A percentile compares a stretch with the other conserved stretches of the same genome.
phyloP scores from a whole-genome alignment of 2,329 filamentous ascomycete genomes.

The Dichotomopilus funicola region DNA sequence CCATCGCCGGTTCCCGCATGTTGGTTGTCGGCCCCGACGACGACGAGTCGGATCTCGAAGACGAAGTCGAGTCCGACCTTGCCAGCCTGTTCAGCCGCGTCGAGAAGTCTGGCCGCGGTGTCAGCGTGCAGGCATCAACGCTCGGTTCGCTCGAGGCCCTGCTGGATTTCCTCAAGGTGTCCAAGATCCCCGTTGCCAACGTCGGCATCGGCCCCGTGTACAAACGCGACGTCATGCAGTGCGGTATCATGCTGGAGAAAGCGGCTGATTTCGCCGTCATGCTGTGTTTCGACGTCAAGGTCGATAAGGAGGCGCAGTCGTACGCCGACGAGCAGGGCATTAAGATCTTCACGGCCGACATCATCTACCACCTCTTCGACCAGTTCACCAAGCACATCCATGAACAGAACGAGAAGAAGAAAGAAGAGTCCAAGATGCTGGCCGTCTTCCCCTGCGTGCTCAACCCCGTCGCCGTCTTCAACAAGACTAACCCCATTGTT shows the following conservation, averaged over 20 bases:
- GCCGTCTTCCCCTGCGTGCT: constrained; percentile 97
- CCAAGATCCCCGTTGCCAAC: constrained; percentile 95
- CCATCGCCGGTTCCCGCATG: constrained; percentile 91
- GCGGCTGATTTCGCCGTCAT: constrained; percentile 94
- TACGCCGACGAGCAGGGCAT: constrained; percentile 93
- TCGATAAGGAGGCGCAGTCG: constrained; percentile 87
- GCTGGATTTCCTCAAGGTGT: constrained; percentile 89
- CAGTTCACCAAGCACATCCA: constrained; percentile 94
- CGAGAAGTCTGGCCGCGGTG: constrained; percentile 85
- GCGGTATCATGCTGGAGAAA: constrained; percentile 95
- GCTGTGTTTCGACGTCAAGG: constrained; percentile 99
- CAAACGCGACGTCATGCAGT: constrained; percentile 95
- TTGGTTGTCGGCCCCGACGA: constrained; percentile 92
- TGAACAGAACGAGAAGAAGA: constrained; percentile 78
- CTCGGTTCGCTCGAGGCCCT: constrained; percentile 93
- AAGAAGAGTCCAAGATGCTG: constrained; percentile 90
- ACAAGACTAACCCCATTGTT: constrained; percentile 94
- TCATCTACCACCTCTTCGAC: constrained; percentile 98
- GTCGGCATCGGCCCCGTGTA: constrained; percentile 96
- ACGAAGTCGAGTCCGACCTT: constrained; percentile 93
- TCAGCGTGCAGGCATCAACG: constrained; percentile 94
- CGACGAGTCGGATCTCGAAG: constrained; percentile 92
- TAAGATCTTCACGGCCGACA: constrained; percentile 97
- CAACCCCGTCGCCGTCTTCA: constrained; percentile 86
- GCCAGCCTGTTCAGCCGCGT: constrained; percentile 87